Evolutionary conservation across 2,329 filamentous ascomycete species (phyloP).

Genomic region (Trichoderma sp.): DNA sequence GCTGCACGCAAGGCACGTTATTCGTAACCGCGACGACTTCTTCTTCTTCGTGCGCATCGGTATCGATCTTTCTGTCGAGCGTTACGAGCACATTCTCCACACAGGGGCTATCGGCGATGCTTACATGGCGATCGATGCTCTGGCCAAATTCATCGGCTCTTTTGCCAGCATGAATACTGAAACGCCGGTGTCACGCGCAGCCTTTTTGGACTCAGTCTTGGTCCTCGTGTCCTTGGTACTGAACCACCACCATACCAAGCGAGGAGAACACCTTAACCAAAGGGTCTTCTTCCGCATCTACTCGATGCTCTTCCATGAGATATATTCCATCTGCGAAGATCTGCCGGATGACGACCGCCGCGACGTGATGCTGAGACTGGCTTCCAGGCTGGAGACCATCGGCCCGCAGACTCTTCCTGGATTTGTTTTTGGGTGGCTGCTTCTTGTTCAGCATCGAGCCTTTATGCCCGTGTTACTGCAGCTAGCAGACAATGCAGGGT

Average conservation of each 20-base stretch:
- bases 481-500: conserved; percentile 66
- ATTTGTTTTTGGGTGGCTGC: conserved; percentile 83
- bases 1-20: conserved; percentile 69
- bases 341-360: conserved; percentile 59
- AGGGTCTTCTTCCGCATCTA: conserved; percentile 90
- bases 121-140: conserved; percentile 68
- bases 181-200: conserved; percentile 60
- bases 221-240: conserved; percentile 76
- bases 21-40: conserved; percentile 73
- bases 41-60: conserved; percentile 76
- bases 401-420: conserved; percentile 75
- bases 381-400: conserved; percentile 67
- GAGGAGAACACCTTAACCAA: conserved; percentile 79
- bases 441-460: conserved; percentile 76
- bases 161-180: conserved; percentile 72
- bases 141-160: conserved; percentile 75
- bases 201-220: conserved; percentile 74
- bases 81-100: conserved; percentile 70
- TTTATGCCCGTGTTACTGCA: conserved; percentile 78
- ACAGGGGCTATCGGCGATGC: conserved; percentile 57
- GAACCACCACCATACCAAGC: conserved; percentile 79
- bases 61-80: conserved; percentile 73
- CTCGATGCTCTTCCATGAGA: conserved; percentile 75
- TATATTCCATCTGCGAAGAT: conserved; percentile 58
- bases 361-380: conserved; percentile 71